These are phyloP conservation scores for Reutealis trisperma DNA, from an alignment of 345 rosid genomes.

Conservation along the genomic window DNA sequence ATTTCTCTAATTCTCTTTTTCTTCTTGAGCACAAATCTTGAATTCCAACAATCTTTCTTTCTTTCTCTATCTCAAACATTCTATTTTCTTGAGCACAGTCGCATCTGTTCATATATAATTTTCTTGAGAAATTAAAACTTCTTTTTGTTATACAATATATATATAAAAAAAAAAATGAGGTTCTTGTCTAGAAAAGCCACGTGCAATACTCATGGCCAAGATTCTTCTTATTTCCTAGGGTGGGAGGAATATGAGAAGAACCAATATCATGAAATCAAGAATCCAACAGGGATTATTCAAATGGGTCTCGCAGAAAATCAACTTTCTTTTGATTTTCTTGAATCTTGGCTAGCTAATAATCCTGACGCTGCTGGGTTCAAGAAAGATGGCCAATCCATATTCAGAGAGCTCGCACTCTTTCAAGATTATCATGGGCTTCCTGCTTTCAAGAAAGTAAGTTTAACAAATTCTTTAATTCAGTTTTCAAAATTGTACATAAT, in stretches of 20 bases:
- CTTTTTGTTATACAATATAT: neutral
- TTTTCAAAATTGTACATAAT: too few relatives aligned
- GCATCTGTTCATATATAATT: neutral
- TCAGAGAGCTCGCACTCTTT: slow-evolving; percentile 79
- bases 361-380: slow-evolving; percentile 65
- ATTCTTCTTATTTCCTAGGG: slow-evolving; percentile 79
- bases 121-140: too few relatives aligned
- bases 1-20: neutral
- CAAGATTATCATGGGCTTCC: slow-evolving; percentile 84
- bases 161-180: slow-evolving; percentile 46
- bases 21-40: neutral
- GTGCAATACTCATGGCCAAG: slow-evolving; percentile 73
- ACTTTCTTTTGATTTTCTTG: slow-evolving; percentile 70
- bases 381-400: slow-evolving; percentile 62
- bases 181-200: slow-evolving; percentile 63
- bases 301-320: slow-evolving; percentile 93
- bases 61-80: neutral
- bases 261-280: slow-evolving; percentile 61
- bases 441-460: slow-evolving; percentile 61
- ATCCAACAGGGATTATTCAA: slow-evolving; percentile 73
- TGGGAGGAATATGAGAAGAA: slow-evolving; percentile 85
- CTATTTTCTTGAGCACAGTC: neutral
- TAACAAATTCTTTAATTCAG: neutral
- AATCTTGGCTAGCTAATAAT: slow-evolving; percentile 66
- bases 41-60: too few relatives aligned